These are phyloP conservation scores for Schizophyllum amplum DNA, from an alignment of 1,284 basidiomycete species.

Conservation along the genomic window DNA sequence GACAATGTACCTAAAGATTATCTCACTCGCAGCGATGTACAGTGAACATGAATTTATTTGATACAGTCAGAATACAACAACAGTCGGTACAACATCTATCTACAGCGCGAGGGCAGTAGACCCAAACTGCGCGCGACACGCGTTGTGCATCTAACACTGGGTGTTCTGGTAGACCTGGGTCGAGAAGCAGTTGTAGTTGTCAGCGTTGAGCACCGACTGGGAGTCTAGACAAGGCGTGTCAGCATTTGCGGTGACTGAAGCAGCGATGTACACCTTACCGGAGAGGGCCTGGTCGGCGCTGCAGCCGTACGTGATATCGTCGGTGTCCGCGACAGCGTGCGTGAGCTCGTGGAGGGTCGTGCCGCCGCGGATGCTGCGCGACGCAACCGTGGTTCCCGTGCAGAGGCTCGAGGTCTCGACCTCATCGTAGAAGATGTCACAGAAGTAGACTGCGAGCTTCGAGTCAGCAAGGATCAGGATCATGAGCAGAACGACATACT, in stretches of 20 bases:
- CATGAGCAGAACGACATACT: conserved; percentile 14
- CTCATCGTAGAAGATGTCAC: conserved; percentile 32
- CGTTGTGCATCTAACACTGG: conserved; percentile 1
- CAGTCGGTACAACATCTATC: too few species aligned
- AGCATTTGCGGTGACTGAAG: conserved; percentile 16
- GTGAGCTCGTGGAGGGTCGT: conserved; percentile 34
- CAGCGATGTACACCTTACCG: neutral
- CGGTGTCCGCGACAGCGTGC: conserved; percentile 27
- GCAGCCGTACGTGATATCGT: conserved; percentile 31
- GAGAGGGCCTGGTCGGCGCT: conserved; percentile 26
- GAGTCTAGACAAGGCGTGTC: conserved; percentile 13
- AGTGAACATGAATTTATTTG: too few species aligned
- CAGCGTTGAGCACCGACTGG: conserved; percentile 25
- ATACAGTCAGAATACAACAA: too few species aligned
- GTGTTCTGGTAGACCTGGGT: conserved; percentile 29
- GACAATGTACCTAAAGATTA: too few species aligned
- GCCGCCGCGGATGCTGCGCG: conserved; percentile 30
- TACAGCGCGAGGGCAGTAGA: too few species aligned
- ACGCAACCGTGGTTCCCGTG: conserved; percentile 27
- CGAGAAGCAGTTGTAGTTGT: conserved; percentile 36
- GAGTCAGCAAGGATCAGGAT: neutral
- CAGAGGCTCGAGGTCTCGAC: conserved; percentile 26
- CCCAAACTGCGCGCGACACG: neutral
- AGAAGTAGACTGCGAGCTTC: conserved; percentile 25
- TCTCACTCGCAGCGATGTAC: too few species aligned